Evolutionary conservation across 2,329 filamentous ascomycete genomes (phyloP), one percentile per base, ranked within the genome.

Genomic region (Fusarium subglutinans): DNA sequence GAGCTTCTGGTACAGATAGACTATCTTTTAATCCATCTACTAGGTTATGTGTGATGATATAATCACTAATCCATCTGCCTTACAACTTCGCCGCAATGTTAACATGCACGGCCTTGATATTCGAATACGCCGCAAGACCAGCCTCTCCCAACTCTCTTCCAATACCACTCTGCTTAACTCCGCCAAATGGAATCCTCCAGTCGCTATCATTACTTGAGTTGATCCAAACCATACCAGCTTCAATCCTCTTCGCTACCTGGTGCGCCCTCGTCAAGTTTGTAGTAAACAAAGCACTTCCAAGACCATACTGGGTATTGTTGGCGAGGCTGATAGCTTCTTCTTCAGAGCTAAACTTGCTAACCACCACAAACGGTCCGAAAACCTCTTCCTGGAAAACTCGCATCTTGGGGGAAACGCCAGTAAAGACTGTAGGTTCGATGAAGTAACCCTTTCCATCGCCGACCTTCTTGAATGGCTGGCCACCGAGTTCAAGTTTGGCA

Each of bases 401-500:
- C 85, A 87, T 86, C 26, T 79, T 73, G 24, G 80, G 74, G 10
- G 79, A 82, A 2, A 86, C 85, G 18, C 81, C 78, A 20, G 83
- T 84, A 72, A 86, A 85, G 44, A 86, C 79, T 8, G 85, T 87
- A 3, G 85, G 85, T 73, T 85, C 80, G 51, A 87, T 82, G 69
- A 86, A 87, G 79, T 80, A 87, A 4, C 85, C 85, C 76, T 84
- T 85, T 28, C 83, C 84, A 13, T 72, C 73, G 4, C 80, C 72
- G 2, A 81, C 77, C 26, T 80, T 74, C 38, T 76, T 74, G 57
- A 78, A 78, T 1, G 77, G 76, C 47, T 81, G 81, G 17, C 92
- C 93, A 20, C 93, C 93, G 5, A 87, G 82, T 26, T 88, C 84
- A 2, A 95, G 85, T 11, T 86, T 92, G 2, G 92, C 91, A n/a